phyloP scores from a whole-genome alignment of 257 asterid species.

The Ophiorrhiza pumila region DNA sequence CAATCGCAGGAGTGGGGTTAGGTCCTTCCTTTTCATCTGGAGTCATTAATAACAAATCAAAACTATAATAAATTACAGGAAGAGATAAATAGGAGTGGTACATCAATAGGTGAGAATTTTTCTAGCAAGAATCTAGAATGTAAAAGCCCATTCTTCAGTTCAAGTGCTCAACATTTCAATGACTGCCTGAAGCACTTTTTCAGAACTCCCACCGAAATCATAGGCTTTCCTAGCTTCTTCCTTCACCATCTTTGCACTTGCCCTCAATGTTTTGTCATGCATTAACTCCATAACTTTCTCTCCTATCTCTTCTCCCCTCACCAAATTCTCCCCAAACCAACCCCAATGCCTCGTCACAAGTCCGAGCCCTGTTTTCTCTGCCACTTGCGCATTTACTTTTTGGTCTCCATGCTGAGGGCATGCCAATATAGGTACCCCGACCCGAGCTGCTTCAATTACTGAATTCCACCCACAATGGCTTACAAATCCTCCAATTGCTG shows the following conservation, averaged over 20 bases:
- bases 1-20: not conserved
- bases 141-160: not conserved
- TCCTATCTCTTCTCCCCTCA: conserved; percentile 30
- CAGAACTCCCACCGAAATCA: conserved; percentile 32
- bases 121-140: not conserved
- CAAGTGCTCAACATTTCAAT: not conserved
- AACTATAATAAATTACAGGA: not conserved
- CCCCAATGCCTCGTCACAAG: conserved; percentile 37
- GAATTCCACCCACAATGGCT: conserved; percentile 49
- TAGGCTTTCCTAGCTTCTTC: conserved; percentile 29
- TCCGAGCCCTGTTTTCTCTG: conserved; percentile 39
- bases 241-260: conserved; percentile 28
- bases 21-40: no score
- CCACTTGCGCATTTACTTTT: conserved; percentile 39
- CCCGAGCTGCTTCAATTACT: conserved; percentile 40
- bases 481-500: conserved; percentile 38
- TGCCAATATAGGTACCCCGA: conserved; percentile 43
- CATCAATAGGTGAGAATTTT: not conserved
- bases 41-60: not conserved
- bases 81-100: not conserved
- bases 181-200: conserved; percentile 20
- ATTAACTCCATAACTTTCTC: conserved; percentile 26
- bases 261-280: conserved; percentile 23
- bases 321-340: conserved; percentile 33
- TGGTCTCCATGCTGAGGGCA: conserved; percentile 61